Conservation (phyloP, 2,329 filamentous ascomycete species). For the Sporothrix variecibatus region DNA sequence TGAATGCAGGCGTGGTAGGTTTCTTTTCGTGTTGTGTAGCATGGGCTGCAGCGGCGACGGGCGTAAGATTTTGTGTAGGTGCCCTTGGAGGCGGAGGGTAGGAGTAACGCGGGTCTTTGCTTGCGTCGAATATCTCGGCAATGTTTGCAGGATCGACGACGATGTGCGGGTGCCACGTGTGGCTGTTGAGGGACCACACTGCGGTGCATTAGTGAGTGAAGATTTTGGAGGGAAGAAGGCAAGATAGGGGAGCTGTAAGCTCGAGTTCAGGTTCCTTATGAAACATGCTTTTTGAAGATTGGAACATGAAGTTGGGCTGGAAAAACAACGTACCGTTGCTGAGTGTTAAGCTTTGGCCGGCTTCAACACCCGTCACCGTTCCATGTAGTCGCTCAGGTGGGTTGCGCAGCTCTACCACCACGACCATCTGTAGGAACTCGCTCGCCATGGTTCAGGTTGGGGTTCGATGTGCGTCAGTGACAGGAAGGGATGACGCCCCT, state of each 20-base stretch:
- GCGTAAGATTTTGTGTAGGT: neutral
- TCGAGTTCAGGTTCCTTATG: neutral
- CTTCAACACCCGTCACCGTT: constrained; percentile 66
- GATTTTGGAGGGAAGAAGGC: neutral
- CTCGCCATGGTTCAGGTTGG: constrained; percentile 57
- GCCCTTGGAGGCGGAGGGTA: constrained; percentile 25
- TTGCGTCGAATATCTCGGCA: constrained; percentile 29
- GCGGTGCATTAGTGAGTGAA: neutral
- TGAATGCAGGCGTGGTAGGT: constrained; percentile 27
- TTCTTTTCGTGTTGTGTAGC: neutral
- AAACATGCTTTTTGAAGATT: neutral
- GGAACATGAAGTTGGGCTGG: neutral
- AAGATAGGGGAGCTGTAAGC: neutral
- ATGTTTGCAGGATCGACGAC: constrained; percentile 50
- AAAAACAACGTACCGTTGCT: constrained; percentile 62
- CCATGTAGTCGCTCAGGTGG: constrained; percentile 68
- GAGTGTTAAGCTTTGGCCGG: constrained; percentile 68
- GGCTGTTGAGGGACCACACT: constrained; percentile 45
- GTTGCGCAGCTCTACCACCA: constrained; percentile 61
- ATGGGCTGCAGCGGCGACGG: neutral
- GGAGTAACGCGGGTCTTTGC: constrained; percentile 20
- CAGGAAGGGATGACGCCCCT: neutral
- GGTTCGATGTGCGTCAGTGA: neutral
- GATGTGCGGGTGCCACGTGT: constrained; percentile 44
- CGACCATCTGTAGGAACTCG: constrained; percentile 73